A percentile compares a stretch with the other conserved stretches of the same genome.
phyloP scores from a whole-genome alignment of 2,329 filamentous ascomycete species.

The Phialemonium atrogriseum region DNA sequence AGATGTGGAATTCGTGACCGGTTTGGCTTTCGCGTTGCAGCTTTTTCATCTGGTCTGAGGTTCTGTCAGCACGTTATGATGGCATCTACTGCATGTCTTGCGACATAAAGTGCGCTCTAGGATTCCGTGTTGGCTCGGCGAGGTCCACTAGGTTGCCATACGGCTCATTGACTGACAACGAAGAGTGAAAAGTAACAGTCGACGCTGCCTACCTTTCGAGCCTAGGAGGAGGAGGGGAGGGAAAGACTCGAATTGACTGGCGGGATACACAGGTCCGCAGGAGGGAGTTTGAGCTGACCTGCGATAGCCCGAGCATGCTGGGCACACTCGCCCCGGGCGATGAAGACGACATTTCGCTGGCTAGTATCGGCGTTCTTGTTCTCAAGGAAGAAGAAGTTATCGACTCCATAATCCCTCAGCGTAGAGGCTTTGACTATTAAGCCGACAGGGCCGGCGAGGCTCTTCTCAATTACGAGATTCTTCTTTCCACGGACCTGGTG shows the following conservation, averaged over 20 bases:
- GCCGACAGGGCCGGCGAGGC: conserved; percentile 80
- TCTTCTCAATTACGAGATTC: conserved; percentile 89
- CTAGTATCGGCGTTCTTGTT: conserved; percentile 92
- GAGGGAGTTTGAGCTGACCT: conserved; percentile 48
- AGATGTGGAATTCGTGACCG: conserved; percentile 92
- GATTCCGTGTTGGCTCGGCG: conserved; percentile 11
- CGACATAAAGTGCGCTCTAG: conserved; percentile 29
- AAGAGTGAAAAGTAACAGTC: conserved; percentile 26
- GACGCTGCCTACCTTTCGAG: conserved; percentile 50
- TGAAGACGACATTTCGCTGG: conserved; percentile 91
- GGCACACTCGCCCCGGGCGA: conserved; percentile 83
- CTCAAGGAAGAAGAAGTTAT: conserved; percentile 95
- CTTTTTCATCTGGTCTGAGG: conserved; percentile 78
- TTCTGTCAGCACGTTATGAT: conserved; percentile 52
- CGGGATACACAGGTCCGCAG: conserved; percentile 3
- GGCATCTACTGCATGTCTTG: conserved; percentile 31
- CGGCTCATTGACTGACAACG: conserved; percentile 9
- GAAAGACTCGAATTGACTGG: too few relatives aligned
- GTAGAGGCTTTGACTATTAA: conserved; percentile 92
- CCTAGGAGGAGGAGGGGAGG: too few relatives aligned
- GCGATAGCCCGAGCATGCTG: conserved; percentile 79
- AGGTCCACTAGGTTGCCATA: too few relatives aligned
- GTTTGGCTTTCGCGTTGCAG: conserved; percentile 80
- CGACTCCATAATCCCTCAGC: conserved; percentile 92
- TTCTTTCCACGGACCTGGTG: conserved; percentile 93